Evolutionary conservation across 768 basidiomycete species (phyloP), one percentile per base, ranked within the genome.

Genomic region (Asterophora parasitica): DNA sequence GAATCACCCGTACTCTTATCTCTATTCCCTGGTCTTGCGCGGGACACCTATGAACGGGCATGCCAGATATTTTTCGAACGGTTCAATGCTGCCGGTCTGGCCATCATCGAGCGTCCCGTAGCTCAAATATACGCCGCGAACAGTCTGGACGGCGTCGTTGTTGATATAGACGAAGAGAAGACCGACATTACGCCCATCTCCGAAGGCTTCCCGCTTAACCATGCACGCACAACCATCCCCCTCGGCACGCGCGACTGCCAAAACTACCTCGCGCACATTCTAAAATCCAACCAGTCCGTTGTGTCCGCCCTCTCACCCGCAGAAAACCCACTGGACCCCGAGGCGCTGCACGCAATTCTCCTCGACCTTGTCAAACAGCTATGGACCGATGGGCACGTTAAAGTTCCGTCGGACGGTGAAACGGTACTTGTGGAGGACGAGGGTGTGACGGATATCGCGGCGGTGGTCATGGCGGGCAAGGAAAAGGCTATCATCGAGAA

Each of bases 21-120:
- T 32, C 72, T 94, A 46, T 68, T 75, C 4, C 66, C 83, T 0
- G 78, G 81, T 26, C 76, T 89, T 16, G 77, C 88, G 19, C 77
- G 86, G 44, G 68, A 71, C 31, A 74, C 79, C 7, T 78, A 85
- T 63, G 88, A 93, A 61, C 75, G 75, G 36, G 76, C 86, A 57
- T 86, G 84, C 57, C 90, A 87, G 59, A 75, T 89, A 32, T 90
- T 94, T 67, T 96, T 96, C 58, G 92, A 95, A 61, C 85, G 88
- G 19, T 89, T 94, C 77, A 92, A 93, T 60, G 85, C 87, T 20
- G 85, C 93, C 7, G 88, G 83, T 12, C 80, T 94, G 54, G 77
- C 79, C 46, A 74, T 93, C 55, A 71, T 92, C 42, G 86, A 93
- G 48, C 87, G 91, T 0, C 85, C 92, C 16, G 77, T 92, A 64